phyloP scores from a whole-genome alignment of 106 monocot genomes.

The Amphibolis antarctica region DNA sequence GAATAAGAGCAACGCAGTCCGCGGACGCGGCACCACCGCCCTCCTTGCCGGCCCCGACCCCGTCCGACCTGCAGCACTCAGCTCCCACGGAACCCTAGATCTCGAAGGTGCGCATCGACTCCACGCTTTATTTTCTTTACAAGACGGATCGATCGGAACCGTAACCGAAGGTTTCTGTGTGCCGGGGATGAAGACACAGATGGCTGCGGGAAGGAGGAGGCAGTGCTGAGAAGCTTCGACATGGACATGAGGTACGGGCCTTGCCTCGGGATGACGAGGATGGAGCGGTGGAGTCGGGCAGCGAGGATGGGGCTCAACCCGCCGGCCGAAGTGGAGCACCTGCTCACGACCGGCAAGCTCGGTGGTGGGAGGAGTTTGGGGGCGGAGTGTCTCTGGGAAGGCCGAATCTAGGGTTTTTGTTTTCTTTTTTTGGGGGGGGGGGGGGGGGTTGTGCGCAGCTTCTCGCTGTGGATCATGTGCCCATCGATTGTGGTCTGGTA shows the following conservation, averaged over 20 bases:
- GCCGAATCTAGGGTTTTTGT: slow-evolving; percentile 23
- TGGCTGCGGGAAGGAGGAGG: slow-evolving; percentile 34
- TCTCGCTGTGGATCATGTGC: too few relatives aligned
- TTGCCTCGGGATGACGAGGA: slow-evolving; percentile 49
- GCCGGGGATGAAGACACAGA: slow-evolving; percentile 9
- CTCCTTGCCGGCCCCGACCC: slow-evolving; percentile 8
- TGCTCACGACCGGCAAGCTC: slow-evolving; percentile 15
- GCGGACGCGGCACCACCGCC: slow-evolving; percentile 8
- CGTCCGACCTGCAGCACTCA: slow-evolving; percentile 33
- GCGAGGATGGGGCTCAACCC: slow-evolving; percentile 46
- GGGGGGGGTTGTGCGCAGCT: too few relatives aligned
- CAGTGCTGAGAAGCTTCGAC: slow-evolving; percentile 60
- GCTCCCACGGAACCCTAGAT: slow-evolving; percentile 35
- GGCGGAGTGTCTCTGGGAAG: slow-evolving; percentile 66
- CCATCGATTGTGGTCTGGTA: too few relatives aligned
- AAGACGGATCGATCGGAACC: too few relatives aligned
- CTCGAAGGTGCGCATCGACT: slow-evolving; percentile 39
- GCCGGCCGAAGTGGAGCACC: slow-evolving; percentile 23
- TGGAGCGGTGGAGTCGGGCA: slow-evolving; percentile 68
- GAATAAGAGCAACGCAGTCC: too few relatives aligned
- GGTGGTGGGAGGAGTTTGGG: neutral
- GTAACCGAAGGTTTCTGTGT: too few relatives aligned
- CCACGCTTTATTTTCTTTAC: too few relatives aligned
- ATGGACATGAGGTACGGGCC: slow-evolving; percentile 77
- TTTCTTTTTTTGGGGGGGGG: too few relatives aligned